These are phyloP conservation scores for Linum tenue DNA, from an alignment of 345 rosid genomes.

Conservation along the genomic window DNA sequence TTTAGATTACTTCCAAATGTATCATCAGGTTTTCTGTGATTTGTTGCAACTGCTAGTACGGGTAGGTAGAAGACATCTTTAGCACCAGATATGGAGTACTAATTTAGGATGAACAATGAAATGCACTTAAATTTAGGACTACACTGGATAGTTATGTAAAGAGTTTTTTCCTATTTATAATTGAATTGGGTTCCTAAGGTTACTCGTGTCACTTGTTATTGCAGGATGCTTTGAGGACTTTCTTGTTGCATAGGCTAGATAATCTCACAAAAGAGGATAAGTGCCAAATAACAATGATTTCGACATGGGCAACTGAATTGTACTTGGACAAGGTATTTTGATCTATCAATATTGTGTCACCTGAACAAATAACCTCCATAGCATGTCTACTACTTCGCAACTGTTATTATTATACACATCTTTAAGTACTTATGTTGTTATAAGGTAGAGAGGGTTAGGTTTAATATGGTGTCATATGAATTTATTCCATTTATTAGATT, in stretches of 20 bases:
- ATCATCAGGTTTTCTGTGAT: not conserved
- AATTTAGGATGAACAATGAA: not conserved
- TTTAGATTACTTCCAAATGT: not conserved
- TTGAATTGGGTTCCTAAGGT: not conserved
- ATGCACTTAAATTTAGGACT: not conserved
- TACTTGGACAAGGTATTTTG: slow-evolving; percentile 87
- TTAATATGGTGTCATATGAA: too few species aligned
- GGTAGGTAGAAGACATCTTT: not conserved
- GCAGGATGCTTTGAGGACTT: slow-evolving; percentile 98
- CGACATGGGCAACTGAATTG: slow-evolving; percentile 97
- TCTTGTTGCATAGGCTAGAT: slow-evolving; percentile 89
- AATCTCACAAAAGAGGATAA: slow-evolving; percentile 82
- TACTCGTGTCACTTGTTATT: slow-evolving; percentile 12
- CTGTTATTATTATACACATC: not conserved
- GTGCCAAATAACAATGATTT: slow-evolving; percentile 97
- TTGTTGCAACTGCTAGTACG: not conserved
- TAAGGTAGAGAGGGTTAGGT: too few species aligned
- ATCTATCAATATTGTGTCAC: slow-evolving; percentile 18
- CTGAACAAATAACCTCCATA: slow-evolving; percentile 6
- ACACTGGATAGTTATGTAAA: not conserved
- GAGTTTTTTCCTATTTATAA: too few species aligned
- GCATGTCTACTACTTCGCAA: slow-evolving; percentile 7
- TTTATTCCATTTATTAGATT: too few species aligned
- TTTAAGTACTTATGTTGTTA: too few species aligned
- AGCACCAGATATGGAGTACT: not conserved